Base-by-base conservation (phyloP, 106 monocot genomes). In the Alisma plantagoaquatica region DNA sequence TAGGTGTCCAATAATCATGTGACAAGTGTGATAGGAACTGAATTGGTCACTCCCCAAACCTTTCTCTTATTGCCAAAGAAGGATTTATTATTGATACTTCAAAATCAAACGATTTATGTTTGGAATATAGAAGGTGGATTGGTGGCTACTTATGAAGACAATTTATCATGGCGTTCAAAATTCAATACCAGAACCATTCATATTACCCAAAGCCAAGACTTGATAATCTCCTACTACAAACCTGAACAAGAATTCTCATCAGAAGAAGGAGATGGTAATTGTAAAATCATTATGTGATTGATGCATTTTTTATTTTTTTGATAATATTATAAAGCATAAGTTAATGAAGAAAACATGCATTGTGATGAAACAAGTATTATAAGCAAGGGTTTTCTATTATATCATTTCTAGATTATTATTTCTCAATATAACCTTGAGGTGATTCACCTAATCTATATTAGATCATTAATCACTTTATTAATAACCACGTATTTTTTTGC, bases 111-210 rank as follows among this genome's bases (percentile, higher is more conserved):
- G 29, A 78, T 78, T 27, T 74, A 77, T 25, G 83, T 83, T 59
- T 83, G 83, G 83, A 83, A 78, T 21, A 78, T 83, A 41, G 56
- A 71, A 19, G 83, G 77, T 27, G 82, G 77, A 53, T 69, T 81
- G 3, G 76, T 81, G 20, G 73, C 82, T 52, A 74, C 82, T 45
- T 82, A 77, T 31, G 82, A 82, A 35, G 82, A 83, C 38, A 77
- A 83, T 59, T 56, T 77, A 23, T 60, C 77, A 49, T 83, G 82
- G 82, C 73, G 77, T 33, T 77, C 82, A 41, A 73, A 82, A 26
- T 82, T 76, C 66, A 82, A 82, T 50, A 82, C 82, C 23, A 82
- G 77, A 41, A 82, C 76, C 61, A 82, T 82, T 24, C 73, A 82
- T 31, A 82, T 82, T 20, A 82, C 82, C 18, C 72, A 69, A 35